Evolutionary conservation across 768 basidiomycete species (phyloP).

Genomic region (Suillus brevipes): DNA sequence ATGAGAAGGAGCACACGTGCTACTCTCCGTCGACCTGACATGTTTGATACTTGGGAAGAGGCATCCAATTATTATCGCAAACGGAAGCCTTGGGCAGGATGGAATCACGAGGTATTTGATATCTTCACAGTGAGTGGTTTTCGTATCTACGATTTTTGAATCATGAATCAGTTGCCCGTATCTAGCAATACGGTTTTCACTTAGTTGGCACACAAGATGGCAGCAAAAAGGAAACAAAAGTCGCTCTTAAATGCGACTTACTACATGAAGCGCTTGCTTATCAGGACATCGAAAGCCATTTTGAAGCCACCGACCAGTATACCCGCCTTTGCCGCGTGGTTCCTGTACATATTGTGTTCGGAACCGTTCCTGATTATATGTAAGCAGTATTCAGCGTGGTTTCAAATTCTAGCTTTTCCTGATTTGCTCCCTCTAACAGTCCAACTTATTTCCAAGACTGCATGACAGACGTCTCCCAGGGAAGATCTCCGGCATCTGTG

Average conservation of each 20-base stretch:
- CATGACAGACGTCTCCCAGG: constrained; percentile 40
- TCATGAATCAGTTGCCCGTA: constrained; percentile 8
- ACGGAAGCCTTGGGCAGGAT: constrained; percentile 46
- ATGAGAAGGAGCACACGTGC: constrained; percentile 40
- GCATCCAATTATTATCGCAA: constrained; percentile 45
- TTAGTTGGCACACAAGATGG: not conserved
- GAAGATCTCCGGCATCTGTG: constrained; percentile 43
- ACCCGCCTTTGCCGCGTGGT: constrained; percentile 34
- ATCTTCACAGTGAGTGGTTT: constrained; percentile 38
- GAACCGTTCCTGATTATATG: constrained; percentile 45
- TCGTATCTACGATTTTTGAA: not conserved
- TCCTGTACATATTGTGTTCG: constrained; percentile 53
- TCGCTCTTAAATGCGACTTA: constrained; percentile 43
- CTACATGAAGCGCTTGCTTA: constrained; percentile 48
- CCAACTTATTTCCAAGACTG: constrained; percentile 47
- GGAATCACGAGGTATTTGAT: constrained; percentile 43
- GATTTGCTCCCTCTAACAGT: constrained; percentile 25
- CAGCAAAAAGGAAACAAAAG: constrained; percentile 20
- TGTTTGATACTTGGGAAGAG: constrained; percentile 42
- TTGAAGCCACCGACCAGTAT: constrained; percentile 39
- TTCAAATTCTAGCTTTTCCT: not conserved
- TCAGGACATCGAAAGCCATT: constrained; percentile 45
- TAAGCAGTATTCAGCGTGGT: constrained; percentile 21
- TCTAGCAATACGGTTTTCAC: constrained; percentile 15
- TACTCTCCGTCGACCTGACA: constrained; percentile 38